phyloP scores from a whole-genome alignment of 495 filamentous ascomycete species.

The Podospora comata region DNA sequence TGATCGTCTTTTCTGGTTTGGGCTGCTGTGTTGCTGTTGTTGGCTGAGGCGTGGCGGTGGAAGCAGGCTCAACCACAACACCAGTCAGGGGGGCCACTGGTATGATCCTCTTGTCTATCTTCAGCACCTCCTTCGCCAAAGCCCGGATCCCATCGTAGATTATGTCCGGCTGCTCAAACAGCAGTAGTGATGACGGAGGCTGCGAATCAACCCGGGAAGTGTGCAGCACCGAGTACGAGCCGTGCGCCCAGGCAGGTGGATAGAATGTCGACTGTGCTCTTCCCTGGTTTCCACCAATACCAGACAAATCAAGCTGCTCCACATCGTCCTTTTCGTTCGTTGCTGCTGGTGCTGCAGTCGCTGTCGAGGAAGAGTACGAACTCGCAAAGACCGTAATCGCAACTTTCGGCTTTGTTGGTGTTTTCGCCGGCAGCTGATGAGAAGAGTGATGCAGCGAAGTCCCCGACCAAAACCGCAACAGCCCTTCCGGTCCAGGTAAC shows the following conservation, averaged over 20 bases:
- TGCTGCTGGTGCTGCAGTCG: background rate
- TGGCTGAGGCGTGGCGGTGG: background rate
- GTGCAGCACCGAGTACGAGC: conserved; percentile 41
- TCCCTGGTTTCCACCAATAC: background rate
- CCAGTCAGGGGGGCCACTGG: background rate
- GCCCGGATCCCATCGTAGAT: conserved; percentile 39
- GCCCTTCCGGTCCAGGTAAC: conserved; percentile 49
- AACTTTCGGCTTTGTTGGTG: conserved; percentile 30
- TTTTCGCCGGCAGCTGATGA: conserved; percentile 13
- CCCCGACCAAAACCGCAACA: conserved; percentile 45
- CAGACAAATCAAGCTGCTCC: background rate
- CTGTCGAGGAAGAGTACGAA: conserved; percentile 20
- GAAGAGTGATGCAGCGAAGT: conserved; percentile 30
- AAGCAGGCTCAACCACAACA: background rate
- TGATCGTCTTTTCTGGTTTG: background rate
- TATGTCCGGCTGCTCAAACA: conserved; percentile 43
- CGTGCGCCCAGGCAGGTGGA: conserved; percentile 43
- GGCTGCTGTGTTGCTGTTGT: background rate
- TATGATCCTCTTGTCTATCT: conserved; percentile 32
- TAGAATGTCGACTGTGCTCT: background rate
- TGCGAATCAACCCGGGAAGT: conserved; percentile 28
- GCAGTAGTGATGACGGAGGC: conserved; percentile 31
- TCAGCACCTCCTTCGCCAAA: conserved; percentile 37
- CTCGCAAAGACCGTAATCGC: conserved; percentile 44
- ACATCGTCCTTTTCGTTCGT: background rate